Percentiles rank a stretch among this genome's conserved stretches.
phyloP scores from a whole-genome alignment of 2,329 filamentous ascomycete genomes.

The Alternaria sp. region DNA sequence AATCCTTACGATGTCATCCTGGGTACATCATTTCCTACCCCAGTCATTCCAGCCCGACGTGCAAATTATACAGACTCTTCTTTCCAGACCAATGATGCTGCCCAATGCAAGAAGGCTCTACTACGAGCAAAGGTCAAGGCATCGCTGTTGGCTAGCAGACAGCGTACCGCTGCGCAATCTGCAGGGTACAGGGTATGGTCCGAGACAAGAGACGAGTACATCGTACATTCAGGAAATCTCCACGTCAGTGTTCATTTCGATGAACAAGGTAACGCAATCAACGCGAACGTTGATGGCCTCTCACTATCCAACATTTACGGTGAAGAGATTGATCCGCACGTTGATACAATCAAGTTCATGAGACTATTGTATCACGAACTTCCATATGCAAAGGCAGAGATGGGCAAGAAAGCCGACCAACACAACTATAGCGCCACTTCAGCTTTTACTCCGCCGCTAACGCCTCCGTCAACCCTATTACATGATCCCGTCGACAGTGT shows the following conservation, averaged over 20 bases:
- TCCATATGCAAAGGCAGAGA: neutral
- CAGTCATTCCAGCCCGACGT: neutral
- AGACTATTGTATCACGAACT: neutral
- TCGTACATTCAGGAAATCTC: constrained; percentile 29
- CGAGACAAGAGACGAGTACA: constrained; percentile 17
- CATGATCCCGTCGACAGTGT: too few relatives aligned
- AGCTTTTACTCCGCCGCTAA: neutral
- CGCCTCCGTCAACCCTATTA: neutral
- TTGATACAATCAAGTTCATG: too few relatives aligned
- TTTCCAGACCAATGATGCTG: constrained; percentile 26
- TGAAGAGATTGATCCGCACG: constrained; percentile 2
- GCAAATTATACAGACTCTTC: constrained; percentile 10
- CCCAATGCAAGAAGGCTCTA: constrained; percentile 12
- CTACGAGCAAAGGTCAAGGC: constrained; percentile 27
- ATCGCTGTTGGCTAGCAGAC: constrained; percentile 17
- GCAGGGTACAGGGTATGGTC: constrained; percentile 21
- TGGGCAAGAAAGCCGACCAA: neutral
- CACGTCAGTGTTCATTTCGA: constrained; percentile 15
- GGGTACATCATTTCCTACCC: constrained; percentile 7
- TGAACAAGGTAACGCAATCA: constrained; percentile 10
- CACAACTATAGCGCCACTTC: neutral
- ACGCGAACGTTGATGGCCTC: neutral
- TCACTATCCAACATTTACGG: constrained; percentile 26
- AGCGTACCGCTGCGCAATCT: constrained; percentile 12
- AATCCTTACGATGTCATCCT: constrained; percentile 17